Evolutionary conservation across 352 stramenopile genomes (phyloP), one percentile per base, ranked within the genome.

Genomic region (Globisporangium splendens): DNA sequence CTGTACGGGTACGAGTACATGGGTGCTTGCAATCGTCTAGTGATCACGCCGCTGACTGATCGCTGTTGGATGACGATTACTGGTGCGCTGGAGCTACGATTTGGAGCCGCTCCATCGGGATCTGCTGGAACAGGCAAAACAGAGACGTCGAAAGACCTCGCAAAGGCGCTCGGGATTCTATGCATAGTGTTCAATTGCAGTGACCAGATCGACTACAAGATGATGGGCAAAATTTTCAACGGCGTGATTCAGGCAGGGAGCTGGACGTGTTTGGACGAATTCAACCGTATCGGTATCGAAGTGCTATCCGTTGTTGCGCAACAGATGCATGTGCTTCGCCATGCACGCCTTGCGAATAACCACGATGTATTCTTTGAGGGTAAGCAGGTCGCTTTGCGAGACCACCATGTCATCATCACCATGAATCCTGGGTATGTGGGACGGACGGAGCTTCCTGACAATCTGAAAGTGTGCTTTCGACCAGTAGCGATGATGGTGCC

Each of bases 151-250:
- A 97, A 98, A 65, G 94, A 98, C 67, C 68, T 98, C 15, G 93
- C 89, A 11, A 91, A 95, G 61, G 89, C 83, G 1, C 72, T 98
- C 1, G 93, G 88, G 1, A 94, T 97, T 28, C 78, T 95, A 0
- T 98, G 90, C 57, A 97, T 98, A 58, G 94, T 98, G 17, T 97
- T 98, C 64, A 98, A 98, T 63, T 98, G 95, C 73, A 97, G 85
- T 31, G 94, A 98, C 59, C 91, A 98, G 70, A 98, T 98, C 73
- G 97, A 89, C 59, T 91, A 89, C 67, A 88, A 83, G 56, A 91
- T 90, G 69, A 85, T 94, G 75, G 85, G 71, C n/a, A 93, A 82
- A 49, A 86, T 96, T 33, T 91, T 94, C 38, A 91, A 92, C 48
- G 88, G 88, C 21, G 74, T 93, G 12, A 69, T 83, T 22, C 82